Evolutionary conservation across 441 rosid genomes (phyloP), one percentile per base, ranked within the genome.

Genomic region (Caryocar brasiliense): DNA sequence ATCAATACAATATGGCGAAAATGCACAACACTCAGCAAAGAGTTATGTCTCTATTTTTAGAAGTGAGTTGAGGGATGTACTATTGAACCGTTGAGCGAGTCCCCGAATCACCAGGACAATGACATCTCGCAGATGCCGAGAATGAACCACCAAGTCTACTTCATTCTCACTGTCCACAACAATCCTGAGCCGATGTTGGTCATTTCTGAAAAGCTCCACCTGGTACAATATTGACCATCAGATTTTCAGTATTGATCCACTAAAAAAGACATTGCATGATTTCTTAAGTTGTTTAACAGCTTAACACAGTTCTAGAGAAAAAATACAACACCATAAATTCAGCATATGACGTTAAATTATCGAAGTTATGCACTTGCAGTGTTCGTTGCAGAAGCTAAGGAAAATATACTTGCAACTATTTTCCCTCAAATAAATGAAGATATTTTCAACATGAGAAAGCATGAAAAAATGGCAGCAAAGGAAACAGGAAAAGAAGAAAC

Each of bases 21-120:
- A 12, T 20, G 48, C 40, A 55, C 19, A 48, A 35, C 36, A 58
- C 61, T 42, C 47, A 5, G 22, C 8, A 26, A 40, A 25, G 46
- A 17, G 39, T 67, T 21, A 85, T 48, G 88, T 67, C 54, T 83
- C 98, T 51, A 85, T 87, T 66, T 85, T 91, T 32, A 87, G 98
- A 13, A 87, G 86, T 29, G 96, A 80, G 67, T 87, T 85, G 69
- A 91, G 94, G 42, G 98, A 91, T 30, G 95, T 91, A 72, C 98
- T 91, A 58, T 91, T 91, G 72, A 91, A 91, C 17, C 90, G 70
- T 66, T 87, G 98, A 22, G 96, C 98, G 61, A 91, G 77, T 60
- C 98, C 96, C 10, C 95, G 83, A 26, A 87, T 83, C 45, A 81
- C 93, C 27, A 87, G 96, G 26, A 80, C 89, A 20, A 79, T 65